A percentile compares a stretch with the other conserved stretches of the same genome.
Evolutionary conservation across 2,329 filamentous ascomycete species (phyloP).

Genomic region (Fusarium albidum): DNA sequence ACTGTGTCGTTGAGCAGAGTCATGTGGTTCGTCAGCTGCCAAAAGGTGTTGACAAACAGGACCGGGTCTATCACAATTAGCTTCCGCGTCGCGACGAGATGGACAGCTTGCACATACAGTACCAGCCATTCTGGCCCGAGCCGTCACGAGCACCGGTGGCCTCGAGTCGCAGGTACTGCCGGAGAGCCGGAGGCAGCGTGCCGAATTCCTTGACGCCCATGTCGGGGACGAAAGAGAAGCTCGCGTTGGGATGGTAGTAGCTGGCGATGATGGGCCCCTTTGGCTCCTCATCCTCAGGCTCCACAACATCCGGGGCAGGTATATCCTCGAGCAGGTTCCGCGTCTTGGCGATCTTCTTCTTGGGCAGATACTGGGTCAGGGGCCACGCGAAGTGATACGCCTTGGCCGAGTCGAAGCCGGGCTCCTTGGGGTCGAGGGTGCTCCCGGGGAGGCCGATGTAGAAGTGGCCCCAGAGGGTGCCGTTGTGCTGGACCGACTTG

Average conservation of each 20-base stretch:
- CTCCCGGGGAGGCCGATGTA: constrained; percentile 82
- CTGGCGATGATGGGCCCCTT: constrained; percentile 77
- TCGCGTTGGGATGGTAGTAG: constrained; percentile 96
- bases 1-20: constrained; percentile 90
- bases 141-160: constrained; percentile 81
- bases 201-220: constrained; percentile 74
- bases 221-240: constrained; percentile 85
- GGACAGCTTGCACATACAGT: constrained; percentile 57
- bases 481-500: constrained; percentile 83
- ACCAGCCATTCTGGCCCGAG: constrained; percentile 90
- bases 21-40: constrained; percentile 95
- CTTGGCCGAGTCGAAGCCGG: constrained; percentile 75
- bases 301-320: constrained; percentile 49
- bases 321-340: constrained; percentile 79
- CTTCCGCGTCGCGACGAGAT: background rate
- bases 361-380: constrained; percentile 87
- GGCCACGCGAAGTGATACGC: constrained; percentile 88
- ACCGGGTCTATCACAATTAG: constrained; percentile 66
- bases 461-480: constrained; percentile 94
- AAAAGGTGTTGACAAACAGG: constrained; percentile 94
- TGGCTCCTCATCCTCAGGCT: constrained; percentile 61
- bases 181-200: constrained; percentile 74
- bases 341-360: constrained; percentile 89
- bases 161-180: constrained; percentile 83
- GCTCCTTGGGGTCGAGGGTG: constrained; percentile 76